Evolutionary conservation across 148 eudicot species (phyloP).

Genomic region (Chenopodium formosanum): DNA sequence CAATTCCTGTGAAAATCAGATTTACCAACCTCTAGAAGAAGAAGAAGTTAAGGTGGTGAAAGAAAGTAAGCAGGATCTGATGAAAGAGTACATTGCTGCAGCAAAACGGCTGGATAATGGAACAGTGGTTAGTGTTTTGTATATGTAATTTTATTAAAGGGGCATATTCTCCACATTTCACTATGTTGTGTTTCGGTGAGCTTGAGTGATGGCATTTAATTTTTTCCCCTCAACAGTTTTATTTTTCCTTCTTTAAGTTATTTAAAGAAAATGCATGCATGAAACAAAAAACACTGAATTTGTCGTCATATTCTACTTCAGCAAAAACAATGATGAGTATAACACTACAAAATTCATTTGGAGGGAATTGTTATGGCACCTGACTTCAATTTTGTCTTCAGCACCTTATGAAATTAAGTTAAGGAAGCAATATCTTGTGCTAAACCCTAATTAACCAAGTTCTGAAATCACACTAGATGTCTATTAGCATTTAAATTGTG

Average conservation of each 20-base stretch:
- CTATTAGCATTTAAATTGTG: neutral
- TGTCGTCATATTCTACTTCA: too few relatives aligned
- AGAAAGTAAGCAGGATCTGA: constrained; percentile 55
- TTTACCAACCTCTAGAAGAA: constrained; percentile 66
- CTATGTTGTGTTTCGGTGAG: neutral
- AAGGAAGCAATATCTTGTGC: neutral
- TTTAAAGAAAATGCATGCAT: too few relatives aligned
- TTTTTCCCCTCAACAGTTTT: neutral
- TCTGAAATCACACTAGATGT: too few relatives aligned
- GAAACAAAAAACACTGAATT: too few relatives aligned
- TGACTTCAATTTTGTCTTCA: constrained; percentile 1
- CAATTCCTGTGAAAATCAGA: constrained; percentile 34
- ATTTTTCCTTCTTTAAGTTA: too few relatives aligned
- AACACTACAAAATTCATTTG: constrained; percentile 5
- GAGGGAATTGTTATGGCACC: constrained; percentile 11
- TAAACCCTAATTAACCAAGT: neutral
- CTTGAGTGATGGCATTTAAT: neutral
- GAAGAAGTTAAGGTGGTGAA: constrained; percentile 75
- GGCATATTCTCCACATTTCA: too few relatives aligned
- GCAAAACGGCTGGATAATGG: constrained; percentile 59
- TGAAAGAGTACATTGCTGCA: constrained; percentile 62
- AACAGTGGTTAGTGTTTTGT: constrained; percentile 50
- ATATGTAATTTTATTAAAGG: neutral
- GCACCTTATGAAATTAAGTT: neutral
- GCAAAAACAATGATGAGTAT: too few relatives aligned